Conservation (phyloP, 495 filamentous ascomycete genomes). For the Evansstolkia leycettana region DNA sequence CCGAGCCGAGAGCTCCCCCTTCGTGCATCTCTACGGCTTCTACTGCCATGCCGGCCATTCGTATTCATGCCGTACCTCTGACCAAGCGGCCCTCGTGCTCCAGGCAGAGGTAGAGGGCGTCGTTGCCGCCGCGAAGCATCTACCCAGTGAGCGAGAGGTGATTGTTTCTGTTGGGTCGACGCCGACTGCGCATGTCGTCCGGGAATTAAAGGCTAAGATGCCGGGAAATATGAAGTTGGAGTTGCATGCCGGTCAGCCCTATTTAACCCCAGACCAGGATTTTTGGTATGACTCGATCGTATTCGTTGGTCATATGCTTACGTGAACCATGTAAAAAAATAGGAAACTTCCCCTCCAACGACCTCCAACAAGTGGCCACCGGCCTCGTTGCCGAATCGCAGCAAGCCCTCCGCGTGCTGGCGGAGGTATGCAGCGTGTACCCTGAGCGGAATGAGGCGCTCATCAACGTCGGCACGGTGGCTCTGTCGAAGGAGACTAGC, state of each 20-base stretch:
- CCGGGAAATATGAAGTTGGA: constrained; percentile 15
- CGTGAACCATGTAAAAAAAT: too few species aligned
- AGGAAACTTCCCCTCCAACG: constrained; percentile 15
- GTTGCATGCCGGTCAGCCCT: constrained; percentile 16
- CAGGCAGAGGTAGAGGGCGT: constrained; percentile 12
- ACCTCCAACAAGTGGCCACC: constrained; percentile 16
- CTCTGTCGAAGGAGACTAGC: constrained; percentile 13
- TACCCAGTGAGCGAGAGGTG: constrained; percentile 8
- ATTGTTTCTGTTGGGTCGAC: constrained; percentile 23
- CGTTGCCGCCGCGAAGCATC: constrained; percentile 6
- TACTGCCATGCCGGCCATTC: constrained; percentile 16
- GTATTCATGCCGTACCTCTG: constrained; percentile 6
- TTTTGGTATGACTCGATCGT: too few species aligned
- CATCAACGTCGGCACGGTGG: constrained; percentile 12
- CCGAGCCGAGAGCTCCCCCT: background rate
- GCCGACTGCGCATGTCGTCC: constrained; percentile 23
- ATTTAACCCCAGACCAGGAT: too few species aligned
- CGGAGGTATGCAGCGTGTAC: constrained; percentile 16
- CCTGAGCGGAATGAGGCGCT: constrained; percentile 18
- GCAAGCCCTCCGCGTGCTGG: constrained; percentile 12
- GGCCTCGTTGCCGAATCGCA: constrained; percentile 7
- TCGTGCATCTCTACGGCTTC: constrained; percentile 8
- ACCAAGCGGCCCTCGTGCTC: constrained; percentile 5
- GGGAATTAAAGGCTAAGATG: constrained; percentile 8
- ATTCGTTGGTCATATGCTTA: too few species aligned